These are phyloP conservation scores for Azolla pinnata DNA, from an alignment of 75 land plant genomes.

Conservation along the genomic window DNA sequence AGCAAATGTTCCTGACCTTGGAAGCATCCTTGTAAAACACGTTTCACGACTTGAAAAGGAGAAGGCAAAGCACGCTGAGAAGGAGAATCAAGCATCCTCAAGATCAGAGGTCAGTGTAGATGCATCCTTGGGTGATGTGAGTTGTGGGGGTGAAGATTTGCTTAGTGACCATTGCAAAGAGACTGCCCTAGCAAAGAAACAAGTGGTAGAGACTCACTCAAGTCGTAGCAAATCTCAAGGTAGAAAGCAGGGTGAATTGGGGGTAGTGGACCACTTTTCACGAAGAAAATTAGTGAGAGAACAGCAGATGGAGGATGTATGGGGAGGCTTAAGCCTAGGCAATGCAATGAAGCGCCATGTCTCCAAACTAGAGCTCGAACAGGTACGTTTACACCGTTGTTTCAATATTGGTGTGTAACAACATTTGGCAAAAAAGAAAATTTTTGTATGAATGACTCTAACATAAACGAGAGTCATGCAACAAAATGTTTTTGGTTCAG, in stretches of 20 bases:
- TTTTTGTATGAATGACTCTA: neutral
- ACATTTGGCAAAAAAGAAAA: neutral
- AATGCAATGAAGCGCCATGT: slow-evolving; percentile 53
- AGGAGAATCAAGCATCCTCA: neutral
- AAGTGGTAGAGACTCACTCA: no score
- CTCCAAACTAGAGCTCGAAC: slow-evolving; percentile 65
- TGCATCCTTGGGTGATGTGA: neutral
- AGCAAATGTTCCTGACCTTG: slow-evolving; percentile 12
- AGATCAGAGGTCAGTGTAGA: neutral
- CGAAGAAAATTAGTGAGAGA: slow-evolving; percentile 24
- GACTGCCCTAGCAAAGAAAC: slow-evolving; percentile 10
- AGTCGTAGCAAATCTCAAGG: no score
- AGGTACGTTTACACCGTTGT: slow-evolving; percentile 26
- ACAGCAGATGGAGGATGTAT: slow-evolving; percentile 53
- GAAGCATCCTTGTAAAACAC: slow-evolving; percentile 23
- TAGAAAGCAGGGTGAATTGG: no score
- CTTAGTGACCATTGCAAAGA: slow-evolving; percentile 18
- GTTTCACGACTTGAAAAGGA: slow-evolving; percentile 25
- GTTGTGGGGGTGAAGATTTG: neutral
- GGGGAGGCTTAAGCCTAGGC: slow-evolving; percentile 79
- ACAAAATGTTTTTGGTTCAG: no score
- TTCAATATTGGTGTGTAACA: neutral
- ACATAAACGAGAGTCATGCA: neutral
- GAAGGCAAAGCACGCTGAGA: slow-evolving; percentile 15
- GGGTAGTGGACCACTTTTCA: no score